A percentile compares a stretch with the other conserved stretches of the same genome.
These are phyloP conservation scores for Ambrosia artemisiifolia DNA, from an alignment of 129 eudicot species.

Conservation along the genomic window DNA sequence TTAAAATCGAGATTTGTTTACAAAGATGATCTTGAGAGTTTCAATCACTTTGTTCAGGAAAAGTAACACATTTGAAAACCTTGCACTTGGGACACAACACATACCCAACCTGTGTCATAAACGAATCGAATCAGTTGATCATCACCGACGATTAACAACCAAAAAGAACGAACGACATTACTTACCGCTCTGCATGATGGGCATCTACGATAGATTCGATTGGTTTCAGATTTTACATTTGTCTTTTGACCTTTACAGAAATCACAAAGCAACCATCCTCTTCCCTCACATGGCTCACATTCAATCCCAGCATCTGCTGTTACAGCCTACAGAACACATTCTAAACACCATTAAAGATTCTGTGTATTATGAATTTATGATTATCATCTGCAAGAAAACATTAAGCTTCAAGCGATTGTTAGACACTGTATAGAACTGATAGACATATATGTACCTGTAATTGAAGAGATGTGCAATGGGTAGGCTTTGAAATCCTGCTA, in stretches of 20 bases:
- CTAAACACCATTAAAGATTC: not conserved
- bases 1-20: not conserved
- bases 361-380: not conserved
- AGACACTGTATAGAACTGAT: not conserved
- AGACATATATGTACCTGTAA: conserved; percentile 23
- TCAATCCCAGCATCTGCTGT: conserved; percentile 52
- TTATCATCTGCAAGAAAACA: not conserved
- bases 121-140: not conserved
- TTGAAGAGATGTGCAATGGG: conserved; percentile 37
- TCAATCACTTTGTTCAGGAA: conserved; percentile 64
- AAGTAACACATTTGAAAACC: conserved; percentile 90
- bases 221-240: conserved; percentile 71
- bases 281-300: conserved; percentile 86
- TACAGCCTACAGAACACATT: conserved; percentile 12
- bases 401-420: not conserved
- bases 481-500: conserved; percentile 17
- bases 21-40: not conserved
- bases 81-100: conserved; percentile 79
- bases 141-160: not conserved
- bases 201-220: conserved; percentile 77
- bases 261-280: conserved; percentile 90
- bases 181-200: conserved; percentile 96
- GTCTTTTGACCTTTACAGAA: conserved; percentile 89
- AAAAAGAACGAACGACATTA: not conserved
- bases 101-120: conserved; percentile 60